phyloP scores from a whole-genome alignment of 2,329 filamentous ascomycete genomes.

The Bipolaris zeicola region DNA sequence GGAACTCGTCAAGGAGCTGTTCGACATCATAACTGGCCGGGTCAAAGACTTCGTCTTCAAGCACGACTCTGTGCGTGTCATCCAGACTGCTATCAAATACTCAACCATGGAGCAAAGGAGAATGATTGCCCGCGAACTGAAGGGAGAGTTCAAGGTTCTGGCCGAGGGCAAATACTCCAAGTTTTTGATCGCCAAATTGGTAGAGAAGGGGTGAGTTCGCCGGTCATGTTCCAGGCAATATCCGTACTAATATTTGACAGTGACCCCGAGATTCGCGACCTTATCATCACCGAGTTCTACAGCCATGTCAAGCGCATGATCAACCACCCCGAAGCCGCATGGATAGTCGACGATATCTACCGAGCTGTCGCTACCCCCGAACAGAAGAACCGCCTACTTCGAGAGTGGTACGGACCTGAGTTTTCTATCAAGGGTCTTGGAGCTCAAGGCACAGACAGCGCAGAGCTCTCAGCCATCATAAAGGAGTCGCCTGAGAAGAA shows the following conservation, averaged over 20 bases:
- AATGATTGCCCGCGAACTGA: slow-evolving; percentile 83
- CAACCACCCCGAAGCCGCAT: slow-evolving; percentile 93
- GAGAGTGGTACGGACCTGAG: slow-evolving; percentile 96
- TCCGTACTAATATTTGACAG: slow-evolving; percentile 47
- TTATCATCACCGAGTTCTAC: slow-evolving; percentile 94
- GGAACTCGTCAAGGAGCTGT: slow-evolving; percentile 85
- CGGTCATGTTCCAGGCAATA: not conserved
- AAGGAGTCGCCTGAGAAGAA: slow-evolving; percentile 82
- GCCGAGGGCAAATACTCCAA: slow-evolving; percentile 97
- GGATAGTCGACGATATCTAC: slow-evolving; percentile 98
- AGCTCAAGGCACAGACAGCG: slow-evolving; percentile 56
- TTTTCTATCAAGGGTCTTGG: slow-evolving; percentile 76
- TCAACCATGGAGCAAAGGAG: slow-evolving; percentile 82
- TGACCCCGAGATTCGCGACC: slow-evolving; percentile 81
- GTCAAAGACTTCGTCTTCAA: slow-evolving; percentile 98
- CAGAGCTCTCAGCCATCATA: slow-evolving; percentile 77
- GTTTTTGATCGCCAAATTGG: slow-evolving; percentile 92
- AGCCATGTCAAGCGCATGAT: slow-evolving; percentile 91
- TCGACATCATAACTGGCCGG: slow-evolving; percentile 85
- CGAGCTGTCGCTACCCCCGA: slow-evolving; percentile 81
- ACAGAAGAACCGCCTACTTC: slow-evolving; percentile 82
- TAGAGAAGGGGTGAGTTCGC: slow-evolving; percentile 70
- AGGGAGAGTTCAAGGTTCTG: slow-evolving; percentile 80
- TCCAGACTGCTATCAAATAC: slow-evolving; percentile 97
- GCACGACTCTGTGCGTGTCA: slow-evolving; percentile 94